Conservation (phyloP, 2,329 filamentous ascomycete genomes). For the Colletotrichum lentis region DNA sequence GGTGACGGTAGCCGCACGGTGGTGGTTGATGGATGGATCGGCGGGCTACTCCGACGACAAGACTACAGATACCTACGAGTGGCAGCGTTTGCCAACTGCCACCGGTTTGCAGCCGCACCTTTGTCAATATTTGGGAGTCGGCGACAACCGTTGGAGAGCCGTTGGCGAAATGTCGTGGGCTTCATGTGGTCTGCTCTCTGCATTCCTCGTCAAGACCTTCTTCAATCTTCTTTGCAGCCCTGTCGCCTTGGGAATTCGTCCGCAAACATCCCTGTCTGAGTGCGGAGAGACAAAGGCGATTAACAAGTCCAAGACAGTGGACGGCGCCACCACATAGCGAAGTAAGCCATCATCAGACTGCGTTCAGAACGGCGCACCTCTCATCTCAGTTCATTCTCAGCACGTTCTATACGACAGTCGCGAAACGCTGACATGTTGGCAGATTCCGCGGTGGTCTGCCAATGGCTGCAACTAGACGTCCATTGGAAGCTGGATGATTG, state of each 20-base stretch:
- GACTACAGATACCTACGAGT: background rate
- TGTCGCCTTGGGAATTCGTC: constrained; percentile 3
- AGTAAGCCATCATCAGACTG: constrained; percentile 23
- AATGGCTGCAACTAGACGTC: background rate
- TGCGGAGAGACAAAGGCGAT: constrained; percentile 30
- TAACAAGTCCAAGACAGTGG: constrained; percentile 29
- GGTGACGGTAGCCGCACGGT: constrained; percentile 7
- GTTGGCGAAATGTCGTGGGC: constrained; percentile 18
- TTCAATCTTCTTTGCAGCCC: constrained; percentile 10
- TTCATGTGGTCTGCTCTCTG: constrained; percentile 16
- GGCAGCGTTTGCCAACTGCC: constrained; percentile 5
- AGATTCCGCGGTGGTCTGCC: constrained; percentile 7
- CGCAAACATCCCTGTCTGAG: constrained; percentile 28
- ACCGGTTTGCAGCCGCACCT: background rate
- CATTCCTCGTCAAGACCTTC: constrained; percentile 19
- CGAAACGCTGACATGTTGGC: background rate
- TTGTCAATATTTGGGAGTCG: background rate
- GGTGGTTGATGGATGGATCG: constrained; percentile 18
- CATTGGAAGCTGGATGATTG: background rate
- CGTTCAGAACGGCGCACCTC: constrained; percentile 16
- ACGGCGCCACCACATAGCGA: constrained; percentile 13
- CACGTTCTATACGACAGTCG: background rate
- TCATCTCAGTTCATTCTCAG: constrained; percentile 35
- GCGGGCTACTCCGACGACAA: background rate
- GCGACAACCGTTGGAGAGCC: constrained; percentile 17